Conservation (phyloP, 495 filamentous ascomycete genomes). For the Cercophora newfieldiana region DNA sequence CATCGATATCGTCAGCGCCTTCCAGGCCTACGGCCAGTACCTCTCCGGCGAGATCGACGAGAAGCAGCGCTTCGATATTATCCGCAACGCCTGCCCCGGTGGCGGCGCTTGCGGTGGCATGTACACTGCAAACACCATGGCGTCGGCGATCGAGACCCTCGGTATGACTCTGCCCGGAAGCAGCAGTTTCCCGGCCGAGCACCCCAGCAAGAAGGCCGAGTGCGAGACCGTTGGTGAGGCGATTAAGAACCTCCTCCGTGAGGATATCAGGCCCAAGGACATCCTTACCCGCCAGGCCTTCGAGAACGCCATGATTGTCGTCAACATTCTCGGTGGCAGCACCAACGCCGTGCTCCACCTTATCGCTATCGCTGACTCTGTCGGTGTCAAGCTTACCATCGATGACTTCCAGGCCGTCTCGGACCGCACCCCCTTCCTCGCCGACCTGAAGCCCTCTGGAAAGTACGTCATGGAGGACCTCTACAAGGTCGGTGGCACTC, state of each 20-base stretch:
- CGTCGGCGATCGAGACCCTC: conserved; percentile 92
- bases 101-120: conserved; percentile 95
- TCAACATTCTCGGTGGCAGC: conserved; percentile 93
- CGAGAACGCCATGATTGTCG: conserved; percentile 94
- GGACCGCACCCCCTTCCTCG: conserved; percentile 87
- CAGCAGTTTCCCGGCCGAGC: conserved; percentile 88
- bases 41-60: conserved; percentile 88
- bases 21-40: conserved; percentile 97
- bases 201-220: conserved; percentile 79
- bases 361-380: conserved; percentile 92
- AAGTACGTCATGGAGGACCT: conserved; percentile 97
- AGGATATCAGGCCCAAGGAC: conserved; percentile 86
- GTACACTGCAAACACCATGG: conserved; percentile 99
- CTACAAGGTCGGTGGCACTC: conserved; percentile 86
- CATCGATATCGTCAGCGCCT: conserved; percentile 94
- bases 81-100: conserved; percentile 90
- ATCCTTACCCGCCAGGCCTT: conserved; percentile 91
- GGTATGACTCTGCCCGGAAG: conserved; percentile 94
- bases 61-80: conserved; percentile 89
- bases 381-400: conserved; percentile 90
- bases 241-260: conserved; percentile 79
- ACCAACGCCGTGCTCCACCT: conserved; percentile 97
- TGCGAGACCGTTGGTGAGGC: conserved; percentile 82
- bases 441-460: conserved; percentile 94
- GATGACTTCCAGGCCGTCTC: conserved; percentile 97